Conservation (phyloP, 1,284 basidiomycete genomes). For the Vanrija sp. region DNA sequence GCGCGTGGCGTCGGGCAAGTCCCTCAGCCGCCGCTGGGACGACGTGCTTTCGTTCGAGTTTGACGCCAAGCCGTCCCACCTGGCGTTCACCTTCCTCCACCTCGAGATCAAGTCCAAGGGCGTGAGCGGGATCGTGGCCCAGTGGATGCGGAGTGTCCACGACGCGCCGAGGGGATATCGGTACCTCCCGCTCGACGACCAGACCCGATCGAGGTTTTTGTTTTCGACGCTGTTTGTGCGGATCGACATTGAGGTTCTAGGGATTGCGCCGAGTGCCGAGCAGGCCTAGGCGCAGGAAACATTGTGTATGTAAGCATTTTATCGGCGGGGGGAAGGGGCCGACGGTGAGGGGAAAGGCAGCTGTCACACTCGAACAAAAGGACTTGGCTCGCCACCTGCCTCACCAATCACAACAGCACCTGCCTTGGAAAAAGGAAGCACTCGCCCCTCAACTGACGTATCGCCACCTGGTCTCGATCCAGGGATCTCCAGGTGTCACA, state of each 20-base stretch:
- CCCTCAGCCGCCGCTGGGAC: slow-evolving; percentile 86
- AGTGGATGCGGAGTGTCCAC: slow-evolving; percentile 59
- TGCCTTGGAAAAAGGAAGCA: too few relatives aligned
- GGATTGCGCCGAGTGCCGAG: too few relatives aligned
- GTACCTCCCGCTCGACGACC: slow-evolving; percentile 79
- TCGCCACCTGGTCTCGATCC: too few relatives aligned
- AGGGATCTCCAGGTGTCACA: too few relatives aligned
- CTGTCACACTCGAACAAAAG: too few relatives aligned
- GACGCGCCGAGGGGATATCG: slow-evolving; percentile 61
- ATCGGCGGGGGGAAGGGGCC: too few relatives aligned
- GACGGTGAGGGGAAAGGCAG: too few relatives aligned
- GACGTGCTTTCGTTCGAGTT: slow-evolving; percentile 67
- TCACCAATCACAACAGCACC: too few relatives aligned
- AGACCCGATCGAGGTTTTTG: slow-evolving; percentile 72
- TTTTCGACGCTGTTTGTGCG: slow-evolving; percentile 82
- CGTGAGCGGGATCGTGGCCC: slow-evolving; percentile 60
- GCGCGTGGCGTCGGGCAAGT: slow-evolving; percentile 68
- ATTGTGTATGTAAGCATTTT: too few relatives aligned
- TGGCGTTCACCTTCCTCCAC: slow-evolving; percentile 74
- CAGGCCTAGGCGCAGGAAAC: too few relatives aligned
- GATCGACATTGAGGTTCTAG: slow-evolving; percentile 2
- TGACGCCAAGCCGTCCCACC: slow-evolving; percentile 66
- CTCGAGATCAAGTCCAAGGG: slow-evolving; percentile 68
- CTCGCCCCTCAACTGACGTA: too few relatives aligned
- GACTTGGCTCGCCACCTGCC: too few relatives aligned